A percentile compares a stretch with the other conserved stretches of the same genome.
Conservation (phyloP, 192 early-diverging fungal genomes). For the Kappamyces sp. region DNA sequence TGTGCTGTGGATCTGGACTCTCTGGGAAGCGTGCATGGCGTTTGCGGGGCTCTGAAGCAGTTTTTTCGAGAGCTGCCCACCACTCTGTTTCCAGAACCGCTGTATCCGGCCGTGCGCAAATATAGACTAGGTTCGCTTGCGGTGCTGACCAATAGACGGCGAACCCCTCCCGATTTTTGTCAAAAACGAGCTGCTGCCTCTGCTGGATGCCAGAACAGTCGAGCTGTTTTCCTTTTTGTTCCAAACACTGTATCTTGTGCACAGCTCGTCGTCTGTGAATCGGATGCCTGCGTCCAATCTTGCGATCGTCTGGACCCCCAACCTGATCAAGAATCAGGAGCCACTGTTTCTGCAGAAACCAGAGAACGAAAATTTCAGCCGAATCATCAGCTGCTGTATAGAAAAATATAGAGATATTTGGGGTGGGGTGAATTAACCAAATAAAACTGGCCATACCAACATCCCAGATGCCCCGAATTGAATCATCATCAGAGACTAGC, state of each 20-base stretch:
- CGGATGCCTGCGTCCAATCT: slow-evolving; percentile 11
- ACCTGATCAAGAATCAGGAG: slow-evolving; percentile 9
- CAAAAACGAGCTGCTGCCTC: slow-evolving; percentile 1
- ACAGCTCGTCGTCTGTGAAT: background rate
- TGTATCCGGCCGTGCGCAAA: no score
- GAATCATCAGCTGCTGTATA: background rate
- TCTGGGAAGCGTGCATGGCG: background rate
- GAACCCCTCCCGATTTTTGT: background rate
- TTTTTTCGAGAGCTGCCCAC: slow-evolving; percentile 13
- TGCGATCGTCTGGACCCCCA: slow-evolving; percentile 11
- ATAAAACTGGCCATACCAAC: no score
- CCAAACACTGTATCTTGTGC: slow-evolving; percentile 3
- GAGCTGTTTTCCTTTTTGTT: slow-evolving; percentile 7
- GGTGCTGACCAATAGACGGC: background rate
- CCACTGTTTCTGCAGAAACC: slow-evolving; percentile 3
- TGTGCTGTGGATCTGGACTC: background rate
- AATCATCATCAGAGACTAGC: no score
- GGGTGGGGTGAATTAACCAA: no score
- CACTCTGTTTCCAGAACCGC: background rate
- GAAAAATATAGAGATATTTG: no score
- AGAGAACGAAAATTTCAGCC: background rate
- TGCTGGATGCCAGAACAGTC: background rate
- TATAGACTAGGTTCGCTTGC: no score
- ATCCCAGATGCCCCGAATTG: no score
- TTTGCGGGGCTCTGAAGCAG: slow-evolving; percentile 9